These are phyloP conservation scores for Sarcomyxa edulis DNA, from an alignment of 768 basidiomycete genomes.

Conservation along the genomic window DNA sequence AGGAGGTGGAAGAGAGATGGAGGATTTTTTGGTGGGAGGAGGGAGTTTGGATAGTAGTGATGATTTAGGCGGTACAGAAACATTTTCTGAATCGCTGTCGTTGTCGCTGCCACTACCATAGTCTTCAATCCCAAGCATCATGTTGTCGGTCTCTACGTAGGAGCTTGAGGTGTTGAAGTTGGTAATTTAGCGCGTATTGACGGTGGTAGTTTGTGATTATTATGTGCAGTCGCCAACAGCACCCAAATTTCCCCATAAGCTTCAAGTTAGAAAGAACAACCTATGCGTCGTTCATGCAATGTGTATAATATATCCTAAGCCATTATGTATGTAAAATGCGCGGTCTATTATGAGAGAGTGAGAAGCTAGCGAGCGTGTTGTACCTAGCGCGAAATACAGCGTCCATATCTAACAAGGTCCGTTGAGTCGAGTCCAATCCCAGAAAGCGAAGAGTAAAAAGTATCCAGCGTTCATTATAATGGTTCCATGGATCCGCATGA, in stretches of 20 bases:
- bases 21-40: slow-evolving; percentile 17
- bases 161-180: no score
- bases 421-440: not conserved
- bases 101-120: slow-evolving; percentile 72
- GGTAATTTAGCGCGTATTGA: no score
- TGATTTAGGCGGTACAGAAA: slow-evolving; percentile 8
- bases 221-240: no score
- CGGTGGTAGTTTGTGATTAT: no score
- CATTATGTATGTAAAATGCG: no score
- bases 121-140: slow-evolving; percentile 77
- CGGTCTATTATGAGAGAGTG: no score
- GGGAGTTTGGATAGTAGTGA: slow-evolving; percentile 24
- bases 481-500: not conserved
- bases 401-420: not conserved
- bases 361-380: not conserved
- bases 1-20: slow-evolving; percentile 10
- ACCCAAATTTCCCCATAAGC: no score
- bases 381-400: not conserved
- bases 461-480: not conserved
- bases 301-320: no score
- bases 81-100: slow-evolving; percentile 34
- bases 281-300: no score
- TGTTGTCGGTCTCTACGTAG: no score
- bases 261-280: no score
- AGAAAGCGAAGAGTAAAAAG: not conserved